Conservation (phyloP, 2,329 filamentous ascomycete species). For the Didymella arachidicola region DNA sequence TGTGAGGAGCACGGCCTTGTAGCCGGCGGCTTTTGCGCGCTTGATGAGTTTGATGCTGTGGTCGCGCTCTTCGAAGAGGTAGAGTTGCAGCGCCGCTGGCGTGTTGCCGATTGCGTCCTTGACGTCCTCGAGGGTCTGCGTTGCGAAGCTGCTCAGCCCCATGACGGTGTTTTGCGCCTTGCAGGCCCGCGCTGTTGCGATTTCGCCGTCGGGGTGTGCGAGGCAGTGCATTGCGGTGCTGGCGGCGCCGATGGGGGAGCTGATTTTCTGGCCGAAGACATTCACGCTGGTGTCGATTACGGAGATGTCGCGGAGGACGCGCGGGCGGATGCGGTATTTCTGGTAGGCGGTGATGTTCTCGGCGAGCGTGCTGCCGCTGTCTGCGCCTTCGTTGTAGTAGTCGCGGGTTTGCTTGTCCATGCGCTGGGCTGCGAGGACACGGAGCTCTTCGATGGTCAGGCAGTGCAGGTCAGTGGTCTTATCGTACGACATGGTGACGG, state of each 20-base stretch:
- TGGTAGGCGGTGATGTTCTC: conserved; percentile 42
- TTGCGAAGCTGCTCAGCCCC: conserved; percentile 52
- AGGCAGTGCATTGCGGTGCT: conserved; percentile 55
- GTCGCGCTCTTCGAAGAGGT: conserved; percentile 51
- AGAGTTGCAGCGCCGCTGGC: conserved; percentile 50
- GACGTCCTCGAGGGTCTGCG: conserved; percentile 53
- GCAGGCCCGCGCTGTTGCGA: conserved; percentile 53
- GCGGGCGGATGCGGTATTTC: conserved; percentile 43
- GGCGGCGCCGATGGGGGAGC: conserved; percentile 54
- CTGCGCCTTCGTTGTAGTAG: conserved; percentile 41
- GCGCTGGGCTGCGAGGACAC: conserved; percentile 35
- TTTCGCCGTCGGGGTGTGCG: conserved; percentile 55
- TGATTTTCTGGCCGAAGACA: conserved; percentile 28
- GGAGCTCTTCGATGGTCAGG: conserved; percentile 38
- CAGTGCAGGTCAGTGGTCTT: conserved; percentile 36
- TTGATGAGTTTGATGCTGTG: conserved; percentile 32
- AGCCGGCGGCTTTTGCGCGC: conserved; percentile 36
- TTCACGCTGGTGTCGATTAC: conserved; percentile 48
- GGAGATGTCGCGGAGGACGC: conserved; percentile 52
- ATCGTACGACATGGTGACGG: conserved; percentile 25
- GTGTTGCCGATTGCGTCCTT: conserved; percentile 56
- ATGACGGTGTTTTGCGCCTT: conserved; percentile 49
- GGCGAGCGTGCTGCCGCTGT: conserved; percentile 32
- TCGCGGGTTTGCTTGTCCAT: conserved; percentile 45
- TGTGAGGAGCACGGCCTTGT: conserved; percentile 37